Conservation (phyloP, 257 asterid genomes). For the Knoxia roxburghii region DNA sequence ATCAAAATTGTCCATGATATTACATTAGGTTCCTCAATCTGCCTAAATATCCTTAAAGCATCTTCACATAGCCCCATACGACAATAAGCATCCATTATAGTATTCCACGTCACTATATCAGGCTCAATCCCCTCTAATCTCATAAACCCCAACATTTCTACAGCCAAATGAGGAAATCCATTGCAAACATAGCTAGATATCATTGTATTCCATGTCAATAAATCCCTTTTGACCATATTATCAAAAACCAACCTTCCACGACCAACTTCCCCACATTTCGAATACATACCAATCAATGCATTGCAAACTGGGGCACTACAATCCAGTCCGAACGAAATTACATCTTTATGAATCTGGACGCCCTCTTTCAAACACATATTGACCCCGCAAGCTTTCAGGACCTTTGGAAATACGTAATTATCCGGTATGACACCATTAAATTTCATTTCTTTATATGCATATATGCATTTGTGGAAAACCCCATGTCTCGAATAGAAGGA, state of each 20-base stretch:
- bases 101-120: slow-evolving; percentile 35
- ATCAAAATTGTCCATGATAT: slow-evolving; percentile 45
- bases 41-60: slow-evolving; percentile 26
- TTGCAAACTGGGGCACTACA: slow-evolving; percentile 26
- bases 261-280: slow-evolving; percentile 29
- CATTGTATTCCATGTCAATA: slow-evolving; percentile 35
- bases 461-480: slow-evolving; percentile 23
- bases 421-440: slow-evolving; percentile 25
- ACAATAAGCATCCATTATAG: slow-evolving; percentile 36
- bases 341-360: slow-evolving; percentile 31
- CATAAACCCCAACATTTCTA: slow-evolving; percentile 27
- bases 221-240: slow-evolving; percentile 26
- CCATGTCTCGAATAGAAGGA: slow-evolving; percentile 30
- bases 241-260: slow-evolving; percentile 29
- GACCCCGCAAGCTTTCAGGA: slow-evolving; percentile 22
- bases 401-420: slow-evolving; percentile 33
- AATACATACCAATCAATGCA: slow-evolving; percentile 38
- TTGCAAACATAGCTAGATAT: slow-evolving; percentile 34
- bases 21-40: slow-evolving; percentile 32
- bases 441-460: slow-evolving; percentile 30
- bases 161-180: slow-evolving; percentile 25
- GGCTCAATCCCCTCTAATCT: slow-evolving; percentile 27
- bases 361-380: slow-evolving; percentile 18
- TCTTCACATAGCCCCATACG: slow-evolving; percentile 38
- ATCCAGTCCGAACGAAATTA: slow-evolving; percentile 25